Evolutionary conservation across 2,329 filamentous ascomycete genomes (phyloP).

Genomic region (Cercospora berteroae): DNA sequence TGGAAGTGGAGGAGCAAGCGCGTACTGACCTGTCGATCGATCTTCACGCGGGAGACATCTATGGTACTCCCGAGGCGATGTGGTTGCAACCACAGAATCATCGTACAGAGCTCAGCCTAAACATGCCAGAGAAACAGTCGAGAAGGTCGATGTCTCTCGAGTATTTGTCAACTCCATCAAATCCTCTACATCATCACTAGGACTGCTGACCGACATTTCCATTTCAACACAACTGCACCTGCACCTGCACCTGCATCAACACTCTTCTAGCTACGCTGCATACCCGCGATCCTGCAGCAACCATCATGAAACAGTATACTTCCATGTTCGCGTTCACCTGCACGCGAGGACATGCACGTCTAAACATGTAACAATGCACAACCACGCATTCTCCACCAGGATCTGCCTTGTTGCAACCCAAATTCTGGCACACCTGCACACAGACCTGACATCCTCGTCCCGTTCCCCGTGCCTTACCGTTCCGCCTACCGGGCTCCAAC

Average conservation of each 20-base stretch:
- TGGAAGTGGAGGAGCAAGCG: constrained; percentile 21
- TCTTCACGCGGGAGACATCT: not conserved
- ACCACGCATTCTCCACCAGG: not conserved
- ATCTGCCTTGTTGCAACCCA: not conserved
- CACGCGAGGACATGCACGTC: not conserved
- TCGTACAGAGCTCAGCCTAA: not conserved
- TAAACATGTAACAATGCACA: not conserved
- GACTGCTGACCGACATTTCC: not conserved
- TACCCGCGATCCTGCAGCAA: not conserved
- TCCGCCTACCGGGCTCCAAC: not conserved
- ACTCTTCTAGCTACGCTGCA: not conserved
- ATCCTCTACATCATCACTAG: not conserved
- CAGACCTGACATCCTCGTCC: not conserved
- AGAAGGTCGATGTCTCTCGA: not conserved
- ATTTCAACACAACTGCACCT: not conserved
- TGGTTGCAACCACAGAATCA: not conserved
- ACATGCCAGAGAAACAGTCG: not conserved
- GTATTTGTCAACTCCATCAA: not conserved
- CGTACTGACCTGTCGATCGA: constrained; percentile 3
- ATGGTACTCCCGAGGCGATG: not conserved
- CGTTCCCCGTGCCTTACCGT: not conserved
- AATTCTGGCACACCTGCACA: not conserved
- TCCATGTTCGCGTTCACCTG: not conserved
- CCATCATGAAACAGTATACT: not conserved
- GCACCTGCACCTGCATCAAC: not conserved